Evolutionary conservation across 176 grass and related monocot genomes (phyloP), one percentile per base, ranked within the genome.

Genomic region (Musa schizocarpa): DNA sequence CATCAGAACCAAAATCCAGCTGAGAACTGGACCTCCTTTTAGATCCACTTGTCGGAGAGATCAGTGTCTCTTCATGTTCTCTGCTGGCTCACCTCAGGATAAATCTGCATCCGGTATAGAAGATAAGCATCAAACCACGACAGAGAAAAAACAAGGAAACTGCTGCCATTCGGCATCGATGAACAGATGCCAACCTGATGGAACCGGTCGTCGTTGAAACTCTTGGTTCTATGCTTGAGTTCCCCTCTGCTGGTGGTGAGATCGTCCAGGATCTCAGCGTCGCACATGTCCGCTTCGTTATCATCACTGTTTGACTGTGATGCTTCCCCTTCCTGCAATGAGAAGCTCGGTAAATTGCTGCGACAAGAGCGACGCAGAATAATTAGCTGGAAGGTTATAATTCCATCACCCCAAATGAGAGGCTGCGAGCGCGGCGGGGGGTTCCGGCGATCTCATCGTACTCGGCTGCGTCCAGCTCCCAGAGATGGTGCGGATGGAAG

Each of bases 381-480:
- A 26, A 14, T 61, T 50, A 25, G 13, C 17, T 20, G 20, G 1
- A 12, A 16, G 22, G 82, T 1, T 58, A 54, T 13, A 7, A 50
- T 21, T 59, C 74, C 72, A 14, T 84, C 34, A 92, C 90, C 82
- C 1, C 51, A 52, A 76, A 52, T 62, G 55, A 53, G n/a, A 81
- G 61, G 68, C 81, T 86, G 0, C 17, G 62, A 55, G 72, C 50
- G 69, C 51, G 75, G 21, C 20, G 83, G 49, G 23, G 76, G 21
- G 84, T 65, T 20, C 88, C 86, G 10, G 87, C 82, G 53, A 98
- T 82, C 48, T 93, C 94, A 85, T 98, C 94, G 2, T 98, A 98
- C 82, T 91, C 94, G 22, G 94, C 88, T 72, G 94, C 94, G 11
- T 98, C 94, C 83, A 98, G 55, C 76, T 93, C 90, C 14, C 82